Conservation (phyloP, 75 land plant genomes). For the Picea glauca region DNA sequence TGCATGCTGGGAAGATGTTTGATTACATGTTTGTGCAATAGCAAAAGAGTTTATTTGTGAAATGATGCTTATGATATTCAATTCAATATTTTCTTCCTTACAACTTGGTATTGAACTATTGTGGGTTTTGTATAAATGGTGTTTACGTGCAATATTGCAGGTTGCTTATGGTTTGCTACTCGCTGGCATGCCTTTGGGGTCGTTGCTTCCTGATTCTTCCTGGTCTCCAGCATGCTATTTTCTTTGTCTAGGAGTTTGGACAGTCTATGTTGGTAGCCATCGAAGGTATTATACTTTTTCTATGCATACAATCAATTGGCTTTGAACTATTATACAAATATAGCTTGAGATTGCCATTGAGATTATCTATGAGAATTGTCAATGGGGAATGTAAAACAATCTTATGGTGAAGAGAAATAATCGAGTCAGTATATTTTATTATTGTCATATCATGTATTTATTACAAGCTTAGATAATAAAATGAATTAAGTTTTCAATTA, state of each 20-base stretch:
- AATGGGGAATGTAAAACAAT: not conserved
- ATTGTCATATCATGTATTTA: no score
- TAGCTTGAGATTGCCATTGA: not conserved
- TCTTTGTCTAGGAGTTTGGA: conserved; percentile 34
- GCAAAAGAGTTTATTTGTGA: not conserved
- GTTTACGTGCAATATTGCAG: conserved; percentile 6
- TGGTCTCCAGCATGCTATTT: conserved; percentile 43
- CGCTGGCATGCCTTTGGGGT: conserved; percentile 36
- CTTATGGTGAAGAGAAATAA: not conserved
- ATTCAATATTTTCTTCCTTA: not conserved
- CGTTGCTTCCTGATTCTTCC: conserved; percentile 31
- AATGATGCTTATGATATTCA: not conserved
- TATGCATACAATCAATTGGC: not conserved
- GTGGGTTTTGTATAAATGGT: no score
- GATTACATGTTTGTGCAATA: not conserved
- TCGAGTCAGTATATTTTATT: not conserved
- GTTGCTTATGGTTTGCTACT: conserved; percentile 36
- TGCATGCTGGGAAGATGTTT: not conserved
- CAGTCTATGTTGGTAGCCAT: conserved; percentile 50
- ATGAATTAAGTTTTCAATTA: no score
- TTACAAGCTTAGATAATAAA: no score
- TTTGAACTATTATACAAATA: not conserved
- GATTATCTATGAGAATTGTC: not conserved
- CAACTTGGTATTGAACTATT: not conserved
- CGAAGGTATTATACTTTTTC: conserved; percentile 28